A percentile compares a stretch with the other conserved stretches of the same genome.
Conservation (phyloP, 225 moss, liverwort and hornwort species). For the Physcomitrium patens region DNA sequence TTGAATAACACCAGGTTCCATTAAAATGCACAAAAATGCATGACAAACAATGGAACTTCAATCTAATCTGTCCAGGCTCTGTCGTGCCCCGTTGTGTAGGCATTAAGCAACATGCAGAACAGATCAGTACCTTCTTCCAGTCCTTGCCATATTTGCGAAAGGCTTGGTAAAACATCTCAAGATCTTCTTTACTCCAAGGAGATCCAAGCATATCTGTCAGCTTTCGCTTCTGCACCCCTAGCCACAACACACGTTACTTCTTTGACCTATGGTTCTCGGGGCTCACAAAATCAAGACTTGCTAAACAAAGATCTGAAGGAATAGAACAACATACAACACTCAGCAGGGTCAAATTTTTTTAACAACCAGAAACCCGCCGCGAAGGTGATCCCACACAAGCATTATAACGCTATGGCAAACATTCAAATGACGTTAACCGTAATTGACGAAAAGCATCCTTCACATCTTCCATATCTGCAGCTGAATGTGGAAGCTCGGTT, state of each 20-base stretch:
- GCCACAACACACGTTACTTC: constrained; percentile 33
- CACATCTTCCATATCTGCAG: constrained; percentile 9
- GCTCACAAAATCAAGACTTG: constrained; percentile 22
- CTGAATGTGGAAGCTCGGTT: constrained; percentile 14
- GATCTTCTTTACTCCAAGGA: constrained; percentile 90
- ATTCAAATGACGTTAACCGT: neutral
- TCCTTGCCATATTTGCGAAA: constrained; percentile 92
- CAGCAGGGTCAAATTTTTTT: constrained; percentile 3
- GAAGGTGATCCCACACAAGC: neutral
- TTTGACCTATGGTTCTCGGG: constrained; percentile 17
- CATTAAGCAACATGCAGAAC: neutral
- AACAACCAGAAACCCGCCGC: constrained; percentile 10
- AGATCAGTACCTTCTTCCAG: constrained; percentile 80
- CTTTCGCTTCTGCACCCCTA: constrained; percentile 78
- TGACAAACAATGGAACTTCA: constrained; percentile 16
- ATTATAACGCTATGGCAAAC: constrained; percentile 11
- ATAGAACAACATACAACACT: constrained; percentile 19
- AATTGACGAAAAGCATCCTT: constrained; percentile 15
- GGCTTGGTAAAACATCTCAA: constrained; percentile 86
- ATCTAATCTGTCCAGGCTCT: constrained; percentile 7
- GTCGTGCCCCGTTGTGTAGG: too few species aligned
- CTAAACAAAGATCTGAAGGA: constrained; percentile 16
- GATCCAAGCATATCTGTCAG: constrained; percentile 90
- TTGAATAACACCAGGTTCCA: constrained; percentile 1
- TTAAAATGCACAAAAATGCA: neutral